phyloP scores from a whole-genome alignment of 1,284 basidiomycete genomes.

The Irpex sp. region DNA sequence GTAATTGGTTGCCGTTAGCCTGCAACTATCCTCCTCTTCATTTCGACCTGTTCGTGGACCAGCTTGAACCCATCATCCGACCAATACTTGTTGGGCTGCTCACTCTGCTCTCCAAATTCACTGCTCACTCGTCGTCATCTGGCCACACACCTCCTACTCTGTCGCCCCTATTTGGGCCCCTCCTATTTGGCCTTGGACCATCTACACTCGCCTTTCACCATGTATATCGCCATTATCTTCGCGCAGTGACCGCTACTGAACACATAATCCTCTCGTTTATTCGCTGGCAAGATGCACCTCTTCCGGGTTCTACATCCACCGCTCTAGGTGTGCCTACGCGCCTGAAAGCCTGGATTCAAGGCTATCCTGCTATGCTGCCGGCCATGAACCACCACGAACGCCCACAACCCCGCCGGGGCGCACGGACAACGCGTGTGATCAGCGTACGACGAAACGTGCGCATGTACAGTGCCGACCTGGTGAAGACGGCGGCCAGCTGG shows the following conservation, averaged over 20 bases:
- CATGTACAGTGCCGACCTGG: constrained; percentile 78
- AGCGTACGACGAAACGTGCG: constrained; percentile 76
- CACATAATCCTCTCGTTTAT: constrained; percentile 85
- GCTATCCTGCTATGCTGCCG: constrained; percentile 72
- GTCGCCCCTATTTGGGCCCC: constrained; percentile 84
- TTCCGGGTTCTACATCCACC: constrained; percentile 26
- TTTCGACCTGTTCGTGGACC: constrained; percentile 58
- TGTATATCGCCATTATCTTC: constrained; percentile 79
- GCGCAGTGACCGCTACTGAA: constrained; percentile 80
- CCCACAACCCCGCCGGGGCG: constrained; percentile 64
- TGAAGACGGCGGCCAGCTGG: constrained; percentile 74
- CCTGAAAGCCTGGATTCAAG: constrained; percentile 83
- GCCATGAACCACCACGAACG: constrained; percentile 38
- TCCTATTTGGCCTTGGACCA: constrained; percentile 75
- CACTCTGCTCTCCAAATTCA: constrained; percentile 72
- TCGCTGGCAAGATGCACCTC: constrained; percentile 64
- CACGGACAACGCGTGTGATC: constrained; percentile 67
- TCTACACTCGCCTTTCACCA: constrained; percentile 66
- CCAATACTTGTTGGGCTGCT: constrained; percentile 66
- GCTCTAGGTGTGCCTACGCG: constrained; percentile 69
- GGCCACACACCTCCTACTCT: constrained; percentile 83
- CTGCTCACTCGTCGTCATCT: constrained; percentile 75
- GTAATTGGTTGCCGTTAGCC: constrained; percentile 28
- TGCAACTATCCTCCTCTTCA: constrained; percentile 65
- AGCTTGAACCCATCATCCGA: constrained; percentile 51